phyloP scores from a whole-genome alignment of 73 alveolate genomes.

The Tetrahymena thermophila region DNA sequence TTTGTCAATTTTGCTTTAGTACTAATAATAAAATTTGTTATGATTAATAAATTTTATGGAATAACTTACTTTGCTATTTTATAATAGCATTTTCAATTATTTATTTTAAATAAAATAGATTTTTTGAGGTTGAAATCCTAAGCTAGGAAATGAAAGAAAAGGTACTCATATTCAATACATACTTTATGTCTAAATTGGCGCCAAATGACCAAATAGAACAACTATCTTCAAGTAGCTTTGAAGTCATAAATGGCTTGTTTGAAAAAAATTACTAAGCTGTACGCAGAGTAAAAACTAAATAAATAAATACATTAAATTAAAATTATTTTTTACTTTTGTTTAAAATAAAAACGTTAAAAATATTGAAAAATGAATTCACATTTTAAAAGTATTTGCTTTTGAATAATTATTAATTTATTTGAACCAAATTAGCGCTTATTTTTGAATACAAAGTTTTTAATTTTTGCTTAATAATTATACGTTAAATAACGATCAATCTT shows the following conservation, averaged over 20 bases:
- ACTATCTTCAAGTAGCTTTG: background rate
- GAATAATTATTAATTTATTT: too few species aligned
- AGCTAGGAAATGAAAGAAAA: background rate
- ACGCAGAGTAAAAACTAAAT: background rate
- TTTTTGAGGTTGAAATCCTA: slow-evolving; percentile 25
- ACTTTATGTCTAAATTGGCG: slow-evolving; percentile 25
- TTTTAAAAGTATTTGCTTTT: too few species aligned
- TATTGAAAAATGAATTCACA: too few species aligned
- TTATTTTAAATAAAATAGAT: background rate
- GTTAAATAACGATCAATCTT: background rate
- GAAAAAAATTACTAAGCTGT: background rate
- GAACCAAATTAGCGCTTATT: background rate
- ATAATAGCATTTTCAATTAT: background rate
- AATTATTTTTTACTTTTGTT: too few species aligned
- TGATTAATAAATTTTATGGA: background rate
- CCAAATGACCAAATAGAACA: slow-evolving; percentile 15
- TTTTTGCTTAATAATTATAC: background rate
- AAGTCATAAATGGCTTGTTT: background rate
- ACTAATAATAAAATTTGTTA: too few species aligned
- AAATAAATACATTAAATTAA: background rate
- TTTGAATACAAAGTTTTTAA: background rate
- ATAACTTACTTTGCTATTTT: background rate
- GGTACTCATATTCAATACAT: slow-evolving; percentile 20
- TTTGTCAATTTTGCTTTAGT: background rate
- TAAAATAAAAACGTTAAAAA: too few species aligned